Evolutionary conservation across 179 eudicot genomes (phyloP).

Genomic region (Pouteria campechiana): DNA sequence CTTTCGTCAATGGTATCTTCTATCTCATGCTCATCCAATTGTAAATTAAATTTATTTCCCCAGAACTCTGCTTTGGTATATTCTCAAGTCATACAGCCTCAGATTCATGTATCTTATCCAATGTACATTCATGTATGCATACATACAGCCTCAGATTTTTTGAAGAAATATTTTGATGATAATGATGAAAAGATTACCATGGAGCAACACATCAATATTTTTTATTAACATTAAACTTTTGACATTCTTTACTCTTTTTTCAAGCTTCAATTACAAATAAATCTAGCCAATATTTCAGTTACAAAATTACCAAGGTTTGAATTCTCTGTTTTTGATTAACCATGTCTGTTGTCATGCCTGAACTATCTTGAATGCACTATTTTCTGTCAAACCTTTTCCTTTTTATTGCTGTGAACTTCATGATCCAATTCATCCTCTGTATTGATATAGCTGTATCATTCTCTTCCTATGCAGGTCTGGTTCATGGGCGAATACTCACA

Average conservation of each 20-base stretch:
- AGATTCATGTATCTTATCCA: too few species aligned
- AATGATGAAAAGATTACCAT: not conserved
- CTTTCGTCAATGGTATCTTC: constrained; percentile 75
- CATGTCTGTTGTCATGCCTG: too few species aligned
- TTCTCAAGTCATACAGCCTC: too few species aligned
- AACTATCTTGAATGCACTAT: not conserved
- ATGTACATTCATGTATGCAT: too few species aligned
- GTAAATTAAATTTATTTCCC: not conserved
- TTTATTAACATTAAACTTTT: too few species aligned
- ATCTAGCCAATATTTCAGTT: not conserved
- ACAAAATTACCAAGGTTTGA: not conserved
- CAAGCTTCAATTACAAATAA: too few species aligned
- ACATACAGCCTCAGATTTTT: too few species aligned
- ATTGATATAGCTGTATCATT: constrained; percentile 6
- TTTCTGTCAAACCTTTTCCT: not conserved
- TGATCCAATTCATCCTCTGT: not conserved
- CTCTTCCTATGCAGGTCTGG: constrained; percentile 59
- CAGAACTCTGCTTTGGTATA: not conserved
- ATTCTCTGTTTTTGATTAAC: not conserved
- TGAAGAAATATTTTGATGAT: too few species aligned
- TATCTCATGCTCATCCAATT: not conserved
- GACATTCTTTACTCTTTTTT: too few species aligned
- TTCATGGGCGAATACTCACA: constrained; percentile 92
- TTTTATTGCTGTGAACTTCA: not conserved
- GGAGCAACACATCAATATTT: too few species aligned